These are phyloP conservation scores for Peltaster fructicola DNA, from an alignment of 2,329 filamentous ascomycete species.

Conservation along the genomic window DNA sequence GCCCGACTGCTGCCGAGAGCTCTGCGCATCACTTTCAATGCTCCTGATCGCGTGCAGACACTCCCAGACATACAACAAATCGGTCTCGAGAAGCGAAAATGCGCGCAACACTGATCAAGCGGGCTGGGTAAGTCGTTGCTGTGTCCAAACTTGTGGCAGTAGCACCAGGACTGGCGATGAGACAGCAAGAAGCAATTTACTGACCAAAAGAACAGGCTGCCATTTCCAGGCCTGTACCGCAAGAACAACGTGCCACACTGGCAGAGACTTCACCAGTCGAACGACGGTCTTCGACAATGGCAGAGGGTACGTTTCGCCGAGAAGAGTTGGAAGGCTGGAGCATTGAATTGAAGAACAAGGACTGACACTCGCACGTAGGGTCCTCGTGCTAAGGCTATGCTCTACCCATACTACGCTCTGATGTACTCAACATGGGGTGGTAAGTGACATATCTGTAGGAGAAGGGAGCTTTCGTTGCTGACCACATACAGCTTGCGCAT, in stretches of 20 bases:
- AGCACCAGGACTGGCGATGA: too few species aligned
- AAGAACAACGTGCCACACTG: conserved; percentile 59
- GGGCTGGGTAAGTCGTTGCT: conserved; percentile 27
- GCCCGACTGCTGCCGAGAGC: too few species aligned
- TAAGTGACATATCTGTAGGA: conserved; percentile 25
- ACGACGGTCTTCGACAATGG: conserved; percentile 58
- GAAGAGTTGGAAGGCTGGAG: neutral
- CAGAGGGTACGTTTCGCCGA: conserved; percentile 45
- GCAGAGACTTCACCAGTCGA: conserved; percentile 58
- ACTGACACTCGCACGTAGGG: conserved; percentile 27
- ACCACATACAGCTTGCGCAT: conserved; percentile 32
- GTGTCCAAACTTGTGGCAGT: too few species aligned
- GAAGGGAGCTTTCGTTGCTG: conserved; percentile 1
- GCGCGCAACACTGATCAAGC: conserved; percentile 21
- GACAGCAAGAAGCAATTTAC: too few species aligned
- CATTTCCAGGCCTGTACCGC: conserved; percentile 39
- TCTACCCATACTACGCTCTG: conserved; percentile 50
- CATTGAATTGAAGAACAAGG: conserved; percentile 1
- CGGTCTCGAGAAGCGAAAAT: too few species aligned
- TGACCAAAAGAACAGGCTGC: too few species aligned
- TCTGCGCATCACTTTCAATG: too few species aligned
- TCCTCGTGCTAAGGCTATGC: conserved; percentile 44
- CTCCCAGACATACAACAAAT: too few species aligned
- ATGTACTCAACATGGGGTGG: conserved; percentile 27
- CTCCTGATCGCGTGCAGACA: too few species aligned